Base-by-base conservation (phyloP, 805 yeast species). In the Teunomyces funiuensis region DNA sequence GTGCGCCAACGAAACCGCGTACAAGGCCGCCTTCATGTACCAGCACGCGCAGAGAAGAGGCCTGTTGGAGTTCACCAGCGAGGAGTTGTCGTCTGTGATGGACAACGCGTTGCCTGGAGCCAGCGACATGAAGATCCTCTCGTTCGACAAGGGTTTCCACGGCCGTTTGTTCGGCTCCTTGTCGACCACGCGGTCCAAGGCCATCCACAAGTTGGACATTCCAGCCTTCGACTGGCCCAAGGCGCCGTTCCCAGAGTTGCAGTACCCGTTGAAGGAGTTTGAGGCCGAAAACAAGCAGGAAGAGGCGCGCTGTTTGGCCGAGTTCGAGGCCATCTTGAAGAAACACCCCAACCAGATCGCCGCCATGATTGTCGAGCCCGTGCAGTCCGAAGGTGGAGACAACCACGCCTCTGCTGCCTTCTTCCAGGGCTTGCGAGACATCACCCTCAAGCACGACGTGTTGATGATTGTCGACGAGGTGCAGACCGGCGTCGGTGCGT, bases 331-430 rank as follows among this genome's bases (percentile, higher is more conserved):
- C 3, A 58, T 69, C 26, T 55, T 74, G 49, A 41, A 46, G 36
- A 54, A 60, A 33, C 67, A 69, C 47, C 73, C 74, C 22, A 59
- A 61, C 36, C 62, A 67, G 34, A 65, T 77, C 42, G 82, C 83
- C 9, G 83, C 80, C 38, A 61, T 72, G 23, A 73, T 77, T 28
- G 67, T 76, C 23, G 83, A 77, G 58, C 83, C 83, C 7, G 81
- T 82, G 47, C 88, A 82, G 63, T 75, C 86, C 6, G 88, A 82
- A 67, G 88, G 87, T 57, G 88, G 88, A 57, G 88, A 82, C 60
- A 82, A 82, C 67, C 88, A 82, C 52, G 87, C 83, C 0, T 72
- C 83, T 10, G 61, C 77, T 16, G 70, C 61, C 40, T 82, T 79
- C 60, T 79, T 80, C 71, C 85, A 82, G 61, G 74, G 79, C 11